These are phyloP conservation scores for Naganishia friedmannii DNA, from an alignment of 768 basidiomycete species.

Conservation along the genomic window DNA sequence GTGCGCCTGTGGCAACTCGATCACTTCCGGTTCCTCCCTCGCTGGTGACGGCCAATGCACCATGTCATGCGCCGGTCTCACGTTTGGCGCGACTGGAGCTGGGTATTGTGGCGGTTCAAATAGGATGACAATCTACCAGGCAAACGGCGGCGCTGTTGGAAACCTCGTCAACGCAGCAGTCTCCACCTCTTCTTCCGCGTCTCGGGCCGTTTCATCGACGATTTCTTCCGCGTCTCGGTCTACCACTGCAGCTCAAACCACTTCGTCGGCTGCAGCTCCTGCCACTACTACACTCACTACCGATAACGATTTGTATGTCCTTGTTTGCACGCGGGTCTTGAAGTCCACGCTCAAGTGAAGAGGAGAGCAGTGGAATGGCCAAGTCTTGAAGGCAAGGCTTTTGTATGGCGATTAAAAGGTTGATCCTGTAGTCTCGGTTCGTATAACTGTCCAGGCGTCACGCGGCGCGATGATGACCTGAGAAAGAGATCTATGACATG, in stretches of 20 bases:
- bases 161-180: constrained; percentile 1
- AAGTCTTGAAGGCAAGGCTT: neutral
- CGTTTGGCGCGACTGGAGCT: constrained; percentile 48
- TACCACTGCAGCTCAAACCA: neutral
- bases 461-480: neutral
- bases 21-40: constrained; percentile 58
- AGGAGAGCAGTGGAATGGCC: neutral
- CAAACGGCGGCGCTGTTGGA: constrained; percentile 28
- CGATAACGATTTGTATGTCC: constrained; percentile 1
- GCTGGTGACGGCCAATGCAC: constrained; percentile 38
- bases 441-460: neutral
- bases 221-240: neutral
- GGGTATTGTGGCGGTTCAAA: constrained; percentile 28
- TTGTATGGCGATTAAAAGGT: neutral
- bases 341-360: neutral
- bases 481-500: neutral
- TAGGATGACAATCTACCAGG: constrained; percentile 46
- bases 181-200: neutral
- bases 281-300: constrained; percentile 8
- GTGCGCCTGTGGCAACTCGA: constrained; percentile 59
- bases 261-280: neutral
- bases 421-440: constrained; percentile 2
- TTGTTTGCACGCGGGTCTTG: constrained; percentile 7
- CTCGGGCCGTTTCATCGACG: neutral
- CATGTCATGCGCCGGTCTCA: constrained; percentile 45